A percentile compares a stretch with the other conserved stretches of the same genome.
phyloP scores from a whole-genome alignment of 768 basidiomycete species.

The Termitomyces sp. region DNA sequence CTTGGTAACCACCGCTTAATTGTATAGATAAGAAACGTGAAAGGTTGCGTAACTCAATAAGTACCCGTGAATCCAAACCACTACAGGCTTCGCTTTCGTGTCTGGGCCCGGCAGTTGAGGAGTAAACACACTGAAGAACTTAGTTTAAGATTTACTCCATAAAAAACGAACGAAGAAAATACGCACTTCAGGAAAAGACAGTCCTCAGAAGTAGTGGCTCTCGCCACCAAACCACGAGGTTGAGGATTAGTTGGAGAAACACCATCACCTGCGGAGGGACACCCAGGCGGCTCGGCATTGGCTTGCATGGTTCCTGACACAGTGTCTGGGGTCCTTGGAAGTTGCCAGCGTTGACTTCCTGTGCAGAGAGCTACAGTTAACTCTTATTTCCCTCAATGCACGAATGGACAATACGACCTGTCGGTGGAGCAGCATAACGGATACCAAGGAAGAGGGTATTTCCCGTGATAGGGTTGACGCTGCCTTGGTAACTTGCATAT shows the following conservation, averaged over 20 bases:
- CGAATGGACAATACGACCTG: constrained; percentile 22
- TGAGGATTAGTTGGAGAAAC: constrained; percentile 26
- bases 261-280: constrained; percentile 24
- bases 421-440: constrained; percentile 45
- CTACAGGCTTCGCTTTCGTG: constrained; percentile 25
- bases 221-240: constrained; percentile 1
- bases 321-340: constrained; percentile 23
- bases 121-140: constrained; percentile 24
- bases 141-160: background rate
- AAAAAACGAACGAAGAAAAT: background rate
- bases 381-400: background rate
- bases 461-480: constrained; percentile 24
- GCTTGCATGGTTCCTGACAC: constrained; percentile 25
- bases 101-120: constrained; percentile 23
- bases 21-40: background rate
- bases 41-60: background rate
- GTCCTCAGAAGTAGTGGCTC: constrained; percentile 25
- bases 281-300: constrained; percentile 22
- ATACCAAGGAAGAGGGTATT: constrained; percentile 36
- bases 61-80: constrained; percentile 41
- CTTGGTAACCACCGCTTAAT: constrained; percentile 26
- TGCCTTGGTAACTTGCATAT: constrained; percentile 39
- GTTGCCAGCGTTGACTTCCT: constrained; percentile 30
- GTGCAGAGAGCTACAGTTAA: background rate
- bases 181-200: constrained; percentile 35